Evolutionary conservation across 1,284 basidiomycete genomes (phyloP).

Genomic region (Coniophora puteana): DNA sequence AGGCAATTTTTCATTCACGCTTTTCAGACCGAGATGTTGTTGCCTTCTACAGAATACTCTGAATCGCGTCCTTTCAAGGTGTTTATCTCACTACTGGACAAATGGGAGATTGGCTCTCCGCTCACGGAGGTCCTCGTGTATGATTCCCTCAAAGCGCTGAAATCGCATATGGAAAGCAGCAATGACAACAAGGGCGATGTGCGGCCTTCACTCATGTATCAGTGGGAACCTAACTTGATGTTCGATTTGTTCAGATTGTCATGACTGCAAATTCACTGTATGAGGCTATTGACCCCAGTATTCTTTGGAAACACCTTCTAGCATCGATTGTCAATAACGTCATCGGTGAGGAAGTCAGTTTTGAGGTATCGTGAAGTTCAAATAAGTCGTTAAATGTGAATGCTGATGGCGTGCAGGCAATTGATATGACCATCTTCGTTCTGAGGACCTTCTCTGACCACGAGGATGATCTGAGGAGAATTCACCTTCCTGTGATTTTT

Average conservation of each 20-base stretch:
- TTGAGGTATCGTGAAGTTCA: constrained; percentile 39
- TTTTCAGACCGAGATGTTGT: constrained; percentile 68
- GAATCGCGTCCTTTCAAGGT: constrained; percentile 91
- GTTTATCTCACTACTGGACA: constrained; percentile 92
- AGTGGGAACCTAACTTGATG: constrained; percentile 10
- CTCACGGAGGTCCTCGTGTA: constrained; percentile 79
- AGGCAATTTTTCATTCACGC: constrained; percentile 4
- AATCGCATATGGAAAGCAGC: constrained; percentile 48
- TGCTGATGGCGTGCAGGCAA: constrained; percentile 39
- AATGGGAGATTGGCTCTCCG: constrained; percentile 90
- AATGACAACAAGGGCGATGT: constrained; percentile 58
- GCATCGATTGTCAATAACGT: constrained; percentile 52
- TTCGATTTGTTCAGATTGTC: constrained; percentile 46
- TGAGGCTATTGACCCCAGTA: constrained; percentile 87
- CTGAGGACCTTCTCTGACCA: constrained; percentile 67
- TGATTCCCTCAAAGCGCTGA: constrained; percentile 75
- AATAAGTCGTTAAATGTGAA: background rate
- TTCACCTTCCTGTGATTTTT: constrained; percentile 81
- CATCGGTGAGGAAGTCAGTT: constrained; percentile 32
- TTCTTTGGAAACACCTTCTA: constrained; percentile 83
- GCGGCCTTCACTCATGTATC: constrained; percentile 17
- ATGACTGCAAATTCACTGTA: constrained; percentile 90
- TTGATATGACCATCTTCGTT: constrained; percentile 65
- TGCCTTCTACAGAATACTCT: constrained; percentile 64
- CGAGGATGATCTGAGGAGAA: constrained; percentile 77